Evolutionary conservation across 306 rosid genomes (phyloP).

Genomic region (Cercis canadensis): DNA sequence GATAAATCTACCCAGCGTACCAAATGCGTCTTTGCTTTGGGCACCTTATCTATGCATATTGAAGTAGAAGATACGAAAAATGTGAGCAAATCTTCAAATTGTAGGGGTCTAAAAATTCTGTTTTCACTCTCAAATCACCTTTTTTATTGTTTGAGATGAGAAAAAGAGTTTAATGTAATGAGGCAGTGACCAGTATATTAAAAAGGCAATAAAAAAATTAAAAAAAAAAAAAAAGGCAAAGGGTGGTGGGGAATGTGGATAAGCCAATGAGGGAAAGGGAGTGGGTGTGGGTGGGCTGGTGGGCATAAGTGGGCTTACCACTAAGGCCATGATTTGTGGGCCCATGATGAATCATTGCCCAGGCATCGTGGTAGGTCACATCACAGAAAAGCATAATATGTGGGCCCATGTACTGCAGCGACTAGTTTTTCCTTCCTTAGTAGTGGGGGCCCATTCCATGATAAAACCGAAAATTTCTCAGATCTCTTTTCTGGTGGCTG

Average conservation of each 20-base stretch:
- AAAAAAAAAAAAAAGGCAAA: slow-evolving; percentile 15
- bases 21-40: slow-evolving; percentile 19
- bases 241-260: slow-evolving; percentile 31
- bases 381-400: slow-evolving; percentile 29
- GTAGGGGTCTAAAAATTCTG: background rate
- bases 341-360: slow-evolving; percentile 64
- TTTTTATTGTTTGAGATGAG: background rate
- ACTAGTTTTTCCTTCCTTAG: slow-evolving; percentile 38
- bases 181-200: too few relatives aligned
- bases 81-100: too few relatives aligned
- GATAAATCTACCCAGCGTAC: slow-evolving; percentile 37
- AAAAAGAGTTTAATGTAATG: too few relatives aligned
- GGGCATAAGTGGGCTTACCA: slow-evolving; percentile 71
- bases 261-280: slow-evolving; percentile 21
- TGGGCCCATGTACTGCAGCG: slow-evolving; percentile 33
- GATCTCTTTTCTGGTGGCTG: slow-evolving; percentile 17
- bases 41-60: slow-evolving; percentile 42
- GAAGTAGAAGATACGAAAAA: slow-evolving; percentile 10
- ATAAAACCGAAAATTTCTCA: background rate
- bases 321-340: slow-evolving; percentile 55
- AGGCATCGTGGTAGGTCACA: slow-evolving; percentile 44
- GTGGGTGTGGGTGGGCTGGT: slow-evolving; percentile 45
- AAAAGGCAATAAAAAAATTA: background rate
- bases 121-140: too few relatives aligned
- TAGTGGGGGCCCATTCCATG: slow-evolving; percentile 32